Evolutionary conservation across 352 stramenopile species (phyloP).

Genomic region (Phytopythium sindhum): DNA sequence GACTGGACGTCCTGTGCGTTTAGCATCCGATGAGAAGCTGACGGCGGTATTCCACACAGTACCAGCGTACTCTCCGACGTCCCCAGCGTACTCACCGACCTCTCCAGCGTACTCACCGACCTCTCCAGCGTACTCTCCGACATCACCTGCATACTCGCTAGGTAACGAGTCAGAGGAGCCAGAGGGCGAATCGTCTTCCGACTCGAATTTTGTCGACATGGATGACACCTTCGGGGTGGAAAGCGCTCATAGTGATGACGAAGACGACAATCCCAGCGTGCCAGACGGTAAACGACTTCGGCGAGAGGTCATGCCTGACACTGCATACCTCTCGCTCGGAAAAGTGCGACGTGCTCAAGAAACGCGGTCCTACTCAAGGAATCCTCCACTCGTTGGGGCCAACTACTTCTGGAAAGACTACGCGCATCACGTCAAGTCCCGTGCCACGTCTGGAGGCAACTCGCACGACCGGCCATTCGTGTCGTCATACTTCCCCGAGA

Average conservation of each 20-base stretch:
- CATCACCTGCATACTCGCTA: background rate
- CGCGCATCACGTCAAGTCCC: constrained; percentile 26
- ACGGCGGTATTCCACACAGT: too few species aligned
- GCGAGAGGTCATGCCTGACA: constrained; percentile 3
- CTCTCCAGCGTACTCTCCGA: constrained; percentile 1
- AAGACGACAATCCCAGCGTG: constrained; percentile 6
- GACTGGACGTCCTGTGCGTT: too few species aligned
- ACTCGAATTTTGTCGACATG: background rate
- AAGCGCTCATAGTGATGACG: constrained; percentile 9
- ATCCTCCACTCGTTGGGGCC: constrained; percentile 22
- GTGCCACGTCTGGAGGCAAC: background rate
- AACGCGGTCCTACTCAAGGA: constrained; percentile 27
- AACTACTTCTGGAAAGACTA: constrained; percentile 70
- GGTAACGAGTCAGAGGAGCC: background rate
- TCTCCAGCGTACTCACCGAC: constrained; percentile 8
- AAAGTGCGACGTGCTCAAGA: constrained; percentile 46
- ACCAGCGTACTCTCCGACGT: too few species aligned
- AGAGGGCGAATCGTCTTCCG: background rate
- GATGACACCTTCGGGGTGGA: constrained; percentile 8
- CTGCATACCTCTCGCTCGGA: constrained; percentile 32
- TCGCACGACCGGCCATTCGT: constrained; percentile 25
- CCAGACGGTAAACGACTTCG: background rate
- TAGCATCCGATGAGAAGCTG: too few species aligned
- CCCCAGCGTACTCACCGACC: background rate
- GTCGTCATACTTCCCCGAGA: constrained; percentile 53